phyloP scores from a whole-genome alignment of 345 rosid species.

The thale cress (Arabidopsis thaliana) region DNA sequence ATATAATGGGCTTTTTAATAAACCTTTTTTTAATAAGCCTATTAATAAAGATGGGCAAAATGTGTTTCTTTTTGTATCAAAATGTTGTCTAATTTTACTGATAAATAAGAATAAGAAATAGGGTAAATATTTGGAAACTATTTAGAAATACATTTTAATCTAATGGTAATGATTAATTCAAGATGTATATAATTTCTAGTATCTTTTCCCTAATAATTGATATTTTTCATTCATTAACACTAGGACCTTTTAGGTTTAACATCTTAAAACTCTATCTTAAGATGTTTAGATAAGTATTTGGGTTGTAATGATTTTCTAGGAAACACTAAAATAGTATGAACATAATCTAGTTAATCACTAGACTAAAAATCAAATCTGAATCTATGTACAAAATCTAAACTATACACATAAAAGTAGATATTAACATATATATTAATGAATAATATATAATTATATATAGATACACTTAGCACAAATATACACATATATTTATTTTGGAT shows the following conservation, averaged over 20 bases:
- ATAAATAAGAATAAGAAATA: too few relatives aligned
- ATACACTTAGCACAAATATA: constrained; percentile 35
- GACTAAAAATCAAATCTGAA: neutral
- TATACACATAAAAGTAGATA: neutral
- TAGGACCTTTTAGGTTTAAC: neutral
- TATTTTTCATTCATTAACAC: neutral
- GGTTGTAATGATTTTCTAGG: too few relatives aligned
- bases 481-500: constrained; percentile 38
- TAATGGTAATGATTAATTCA: neutral
- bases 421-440: neutral
- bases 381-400: neutral
- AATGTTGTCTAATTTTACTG: too few relatives aligned
- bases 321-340: too few relatives aligned
- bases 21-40: too few relatives aligned
- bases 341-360: too few relatives aligned
- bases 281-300: too few relatives aligned
- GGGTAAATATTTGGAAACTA: too few relatives aligned
- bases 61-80: too few relatives aligned
- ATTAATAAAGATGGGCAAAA: too few relatives aligned
- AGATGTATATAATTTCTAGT: neutral
- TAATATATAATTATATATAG: neutral
- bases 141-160: too few relatives aligned
- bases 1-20: neutral
- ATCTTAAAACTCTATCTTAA: neutral
- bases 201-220: too few relatives aligned